Base-by-base conservation (phyloP, 179 eudicot species). In the Beta corolliflora region DNA sequence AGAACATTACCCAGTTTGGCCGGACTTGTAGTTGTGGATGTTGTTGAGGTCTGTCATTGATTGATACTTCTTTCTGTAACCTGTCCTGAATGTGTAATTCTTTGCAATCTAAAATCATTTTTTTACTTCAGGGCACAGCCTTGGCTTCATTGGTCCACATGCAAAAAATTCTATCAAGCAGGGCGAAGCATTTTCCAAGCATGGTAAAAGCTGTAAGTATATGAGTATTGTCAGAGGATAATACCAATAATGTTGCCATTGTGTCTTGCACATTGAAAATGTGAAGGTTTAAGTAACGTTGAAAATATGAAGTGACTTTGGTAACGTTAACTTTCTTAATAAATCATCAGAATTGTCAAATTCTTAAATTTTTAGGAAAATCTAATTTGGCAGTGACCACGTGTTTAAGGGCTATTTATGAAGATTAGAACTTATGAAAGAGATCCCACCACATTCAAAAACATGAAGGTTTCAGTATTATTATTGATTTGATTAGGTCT, bases 21-120 rank as follows among this genome's bases (percentile, higher is more conserved):
- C 67, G 99, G 98, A 69, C 90, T 95, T 80, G 84, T 95, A 73
- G 94, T 95, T 83, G 98, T 95, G 79, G 99, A 95, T 88, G 99
- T 95, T 83, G 99, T 95, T 81, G 99, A 95, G 98, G 98, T 95
- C 77, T 77, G 85, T 78, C 60, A 46, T 23, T 75, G 9, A 18
- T 48, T 29, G 41, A 66, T 74, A 5, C 25, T 21, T 46, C 58
- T 76, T 77, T 59, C 5, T 12, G 46, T 81, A n/a, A 12, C n/a
- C 56, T 60, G 36, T 36, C 4, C 73, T 7, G 23, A 5, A 61
- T 41, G 46, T 68, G 48, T 75, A 2, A 46, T 29, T 75, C 4
- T 71, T 53, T 79, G 58, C 21, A 66, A 65, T 31, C 9, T 72
- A 21, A 75, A 78, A 31, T 77, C 50, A 73, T 77, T 9, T 72